Evolutionary conservation across 1,284 basidiomycete genomes (phyloP).

Genomic region (Malassezia cuniculi): DNA sequence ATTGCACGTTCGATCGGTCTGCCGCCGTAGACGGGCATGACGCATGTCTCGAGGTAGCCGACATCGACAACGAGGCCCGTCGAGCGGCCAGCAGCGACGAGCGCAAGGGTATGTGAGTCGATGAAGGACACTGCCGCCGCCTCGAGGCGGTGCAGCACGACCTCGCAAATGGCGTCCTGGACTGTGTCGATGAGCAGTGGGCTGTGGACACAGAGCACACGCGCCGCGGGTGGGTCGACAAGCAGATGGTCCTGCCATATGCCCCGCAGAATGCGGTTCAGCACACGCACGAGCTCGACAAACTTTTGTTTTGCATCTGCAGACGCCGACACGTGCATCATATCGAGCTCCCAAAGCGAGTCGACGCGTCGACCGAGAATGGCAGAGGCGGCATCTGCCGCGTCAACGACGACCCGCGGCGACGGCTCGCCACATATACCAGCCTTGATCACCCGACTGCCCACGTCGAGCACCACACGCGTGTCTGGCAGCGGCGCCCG

Average conservation of each 20-base stretch:
- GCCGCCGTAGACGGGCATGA: constrained; percentile 55
- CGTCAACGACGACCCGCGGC: constrained; percentile 28
- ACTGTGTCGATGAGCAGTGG: constrained; percentile 71
- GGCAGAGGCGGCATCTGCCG: constrained; percentile 22
- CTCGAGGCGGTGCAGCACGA: constrained; percentile 57
- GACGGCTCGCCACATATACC: constrained; percentile 35
- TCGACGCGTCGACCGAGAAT: constrained; percentile 14
- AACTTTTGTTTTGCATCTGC: no score
- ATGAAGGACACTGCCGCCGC: constrained; percentile 78
- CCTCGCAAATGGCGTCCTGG: constrained; percentile 71
- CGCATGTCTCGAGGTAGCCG: constrained; percentile 76
- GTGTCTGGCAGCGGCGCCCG: no score
- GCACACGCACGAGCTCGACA: constrained; percentile 19
- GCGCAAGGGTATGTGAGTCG: constrained; percentile 61
- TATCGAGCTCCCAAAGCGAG: constrained; percentile 33
- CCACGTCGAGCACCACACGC: constrained; percentile 35
- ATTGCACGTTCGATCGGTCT: constrained; percentile 18
- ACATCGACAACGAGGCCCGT: constrained; percentile 85
- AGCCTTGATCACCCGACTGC: constrained; percentile 28
- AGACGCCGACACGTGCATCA: constrained; percentile 9
- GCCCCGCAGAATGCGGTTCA: constrained; percentile 23
- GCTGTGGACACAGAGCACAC: constrained; percentile 80
- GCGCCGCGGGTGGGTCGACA: constrained; percentile 81
- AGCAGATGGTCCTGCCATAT: constrained; percentile 54
- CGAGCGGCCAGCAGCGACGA: constrained; percentile 71